Conservation (phyloP, 176 grass and related monocot species). For the Otatea glauca region DNA sequence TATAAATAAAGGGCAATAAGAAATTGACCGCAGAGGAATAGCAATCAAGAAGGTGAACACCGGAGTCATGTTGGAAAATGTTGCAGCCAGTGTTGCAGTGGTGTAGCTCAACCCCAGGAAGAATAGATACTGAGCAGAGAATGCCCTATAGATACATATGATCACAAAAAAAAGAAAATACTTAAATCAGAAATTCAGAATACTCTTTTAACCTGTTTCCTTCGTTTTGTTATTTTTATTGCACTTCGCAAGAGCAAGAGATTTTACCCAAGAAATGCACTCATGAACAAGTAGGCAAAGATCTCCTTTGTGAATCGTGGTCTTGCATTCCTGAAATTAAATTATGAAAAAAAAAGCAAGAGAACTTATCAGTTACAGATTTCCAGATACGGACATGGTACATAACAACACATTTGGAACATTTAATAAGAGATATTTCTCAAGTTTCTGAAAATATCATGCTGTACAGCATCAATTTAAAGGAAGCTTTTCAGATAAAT, state of each 20-base stretch:
- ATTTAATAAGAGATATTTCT: neutral
- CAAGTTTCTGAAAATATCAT: slow-evolving; percentile 1
- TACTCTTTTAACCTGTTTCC: neutral
- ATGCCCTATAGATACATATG: slow-evolving; percentile 42
- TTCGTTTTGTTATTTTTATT: slow-evolving; percentile 6
- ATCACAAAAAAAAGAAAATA: slow-evolving; percentile 11
- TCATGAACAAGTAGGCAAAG: slow-evolving; percentile 67
- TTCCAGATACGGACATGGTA: neutral
- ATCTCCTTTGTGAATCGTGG: slow-evolving; percentile 68
- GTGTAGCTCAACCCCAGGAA: slow-evolving; percentile 65
- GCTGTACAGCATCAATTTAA: neutral
- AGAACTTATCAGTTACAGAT: neutral
- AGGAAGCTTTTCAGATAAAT: neutral
- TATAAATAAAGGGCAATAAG: neutral
- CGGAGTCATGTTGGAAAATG: slow-evolving; percentile 67
- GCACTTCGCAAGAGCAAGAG: neutral
- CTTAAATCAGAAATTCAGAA: neutral
- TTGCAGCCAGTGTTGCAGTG: slow-evolving; percentile 62
- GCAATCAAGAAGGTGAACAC: slow-evolving; percentile 73
- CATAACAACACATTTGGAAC: slow-evolving; percentile 8
- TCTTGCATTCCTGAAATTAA: slow-evolving; percentile 61
- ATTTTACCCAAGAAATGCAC: slow-evolving; percentile 61
- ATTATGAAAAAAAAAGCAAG: neutral
- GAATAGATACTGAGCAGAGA: slow-evolving; percentile 64
- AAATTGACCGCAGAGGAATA: slow-evolving; percentile 47